Conservation (phyloP, 2,329 filamentous ascomycete genomes). For the Ampelomyces quisqualis region DNA sequence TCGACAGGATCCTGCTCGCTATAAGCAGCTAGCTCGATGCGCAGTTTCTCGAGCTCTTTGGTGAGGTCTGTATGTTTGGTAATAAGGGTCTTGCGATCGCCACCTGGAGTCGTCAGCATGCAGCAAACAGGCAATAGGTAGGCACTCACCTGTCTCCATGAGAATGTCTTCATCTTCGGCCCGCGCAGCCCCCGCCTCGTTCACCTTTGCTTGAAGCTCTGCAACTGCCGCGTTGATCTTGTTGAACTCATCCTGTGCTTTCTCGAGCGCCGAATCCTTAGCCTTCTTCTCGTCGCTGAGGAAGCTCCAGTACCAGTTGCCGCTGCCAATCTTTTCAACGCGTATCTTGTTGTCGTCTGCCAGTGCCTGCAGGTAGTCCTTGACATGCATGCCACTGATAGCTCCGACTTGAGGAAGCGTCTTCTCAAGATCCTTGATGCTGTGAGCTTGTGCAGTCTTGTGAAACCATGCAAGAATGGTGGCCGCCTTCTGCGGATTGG, state of each 20-base stretch:
- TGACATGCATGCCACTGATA: conserved; percentile 67
- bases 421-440: conserved; percentile 68
- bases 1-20: conserved; percentile 51
- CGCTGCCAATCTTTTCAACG: conserved; percentile 69
- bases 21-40: conserved; percentile 47
- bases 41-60: conserved; percentile 42
- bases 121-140: not conserved
- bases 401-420: conserved; percentile 60
- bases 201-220: conserved; percentile 47
- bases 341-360: conserved; percentile 62
- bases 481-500: conserved; percentile 59
- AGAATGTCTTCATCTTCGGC: conserved; percentile 44
- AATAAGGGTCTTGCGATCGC: conserved; percentile 43
- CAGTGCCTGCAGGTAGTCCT: conserved; percentile 65
- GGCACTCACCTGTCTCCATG: conserved; percentile 29
- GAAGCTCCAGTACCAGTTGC: conserved; percentile 74
- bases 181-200: conserved; percentile 42
- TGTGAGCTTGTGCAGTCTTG: conserved; percentile 61
- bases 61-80: conserved; percentile 39
- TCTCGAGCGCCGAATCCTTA: conserved; percentile 44
- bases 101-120: conserved; percentile 17
- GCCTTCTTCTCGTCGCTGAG: conserved; percentile 57
- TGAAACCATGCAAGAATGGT: conserved; percentile 62
- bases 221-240: conserved; percentile 38
- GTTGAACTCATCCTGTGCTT: conserved; percentile 41